Percentiles rank a stretch among this genome's conserved stretches.
phyloP scores from a whole-genome alignment of 2,329 filamentous ascomycete genomes.

The Cladosporium sp. region DNA sequence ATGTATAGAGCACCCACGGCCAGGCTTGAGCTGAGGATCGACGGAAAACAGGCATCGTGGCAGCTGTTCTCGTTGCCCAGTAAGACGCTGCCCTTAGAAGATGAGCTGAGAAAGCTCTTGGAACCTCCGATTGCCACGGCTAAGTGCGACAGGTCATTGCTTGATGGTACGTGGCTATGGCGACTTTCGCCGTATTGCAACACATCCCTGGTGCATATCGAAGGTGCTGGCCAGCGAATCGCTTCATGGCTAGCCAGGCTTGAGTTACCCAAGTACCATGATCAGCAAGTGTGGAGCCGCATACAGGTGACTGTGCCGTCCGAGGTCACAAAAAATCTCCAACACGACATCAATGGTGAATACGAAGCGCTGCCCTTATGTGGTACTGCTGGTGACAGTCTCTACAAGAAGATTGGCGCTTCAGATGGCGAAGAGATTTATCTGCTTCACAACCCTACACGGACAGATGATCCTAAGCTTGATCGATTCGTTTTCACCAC shows the following conservation, averaged over 20 bases:
- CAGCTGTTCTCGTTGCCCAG: constrained; percentile 31
- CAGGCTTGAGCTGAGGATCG: constrained; percentile 41
- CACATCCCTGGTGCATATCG: background rate
- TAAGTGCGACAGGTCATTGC: constrained; percentile 25
- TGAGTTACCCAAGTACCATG: constrained; percentile 40
- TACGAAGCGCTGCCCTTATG: constrained; percentile 57
- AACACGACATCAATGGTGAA: constrained; percentile 46
- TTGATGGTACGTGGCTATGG: constrained; percentile 47
- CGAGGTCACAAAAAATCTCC: constrained; percentile 23
- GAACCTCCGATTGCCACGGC: constrained; percentile 31
- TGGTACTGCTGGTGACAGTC: constrained; percentile 55
- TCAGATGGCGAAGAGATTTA: constrained; percentile 43
- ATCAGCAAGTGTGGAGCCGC: constrained; percentile 46
- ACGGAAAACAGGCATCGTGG: constrained; percentile 27
- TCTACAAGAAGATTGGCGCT: constrained; percentile 50
- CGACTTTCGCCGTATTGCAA: constrained; percentile 35
- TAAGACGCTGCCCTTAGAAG: constrained; percentile 24
- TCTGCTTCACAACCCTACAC: constrained; percentile 59
- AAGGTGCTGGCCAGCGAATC: background rate
- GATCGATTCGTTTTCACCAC: constrained; percentile 61
- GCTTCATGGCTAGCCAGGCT: constrained; percentile 41
- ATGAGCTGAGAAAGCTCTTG: constrained; percentile 28
- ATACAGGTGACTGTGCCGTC: constrained; percentile 43
- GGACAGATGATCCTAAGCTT: constrained; percentile 45
- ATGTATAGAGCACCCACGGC: constrained; percentile 41